Conservation (phyloP, 2,329 filamentous ascomycete species). For the Atkinsonella hypoxylon region DNA sequence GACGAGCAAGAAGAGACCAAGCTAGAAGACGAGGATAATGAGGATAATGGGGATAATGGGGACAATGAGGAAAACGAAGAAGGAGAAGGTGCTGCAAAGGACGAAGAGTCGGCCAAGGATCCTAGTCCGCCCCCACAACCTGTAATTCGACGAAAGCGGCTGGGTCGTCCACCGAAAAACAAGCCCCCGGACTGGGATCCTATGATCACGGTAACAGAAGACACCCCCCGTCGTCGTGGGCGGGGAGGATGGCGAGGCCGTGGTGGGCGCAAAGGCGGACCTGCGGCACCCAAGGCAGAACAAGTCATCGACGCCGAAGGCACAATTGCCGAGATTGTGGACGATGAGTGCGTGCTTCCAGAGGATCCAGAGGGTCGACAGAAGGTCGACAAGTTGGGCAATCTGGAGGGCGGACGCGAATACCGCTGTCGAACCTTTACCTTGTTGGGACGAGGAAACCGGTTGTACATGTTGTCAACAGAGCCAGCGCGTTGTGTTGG, state of each 20-base stretch:
- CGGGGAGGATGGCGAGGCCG: slow-evolving; percentile 60
- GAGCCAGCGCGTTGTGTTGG: slow-evolving; percentile 94
- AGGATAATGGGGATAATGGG: too few relatives aligned
- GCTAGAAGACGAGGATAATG: slow-evolving; percentile 26
- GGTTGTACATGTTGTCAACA: slow-evolving; percentile 96
- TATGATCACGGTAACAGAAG: slow-evolving; percentile 42
- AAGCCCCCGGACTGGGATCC: slow-evolving; percentile 67
- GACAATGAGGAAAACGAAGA: slow-evolving; percentile 35
- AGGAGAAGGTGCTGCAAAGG: slow-evolving; percentile 17
- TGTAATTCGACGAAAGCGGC: slow-evolving; percentile 60
- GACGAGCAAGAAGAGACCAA: slow-evolving; percentile 26
- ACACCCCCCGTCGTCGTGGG: slow-evolving; percentile 51
- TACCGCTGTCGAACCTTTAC: slow-evolving; percentile 95
- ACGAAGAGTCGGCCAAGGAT: slow-evolving; percentile 36
- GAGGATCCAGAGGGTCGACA: slow-evolving; percentile 80
- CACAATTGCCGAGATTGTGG: slow-evolving; percentile 76
- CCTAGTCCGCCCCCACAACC: slow-evolving; percentile 45
- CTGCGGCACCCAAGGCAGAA: slow-evolving; percentile 64
- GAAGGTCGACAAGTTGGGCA: slow-evolving; percentile 85
- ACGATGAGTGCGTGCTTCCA: slow-evolving; percentile 84
- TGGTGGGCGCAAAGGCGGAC: slow-evolving; percentile 55
- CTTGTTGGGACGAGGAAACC: slow-evolving; percentile 67
- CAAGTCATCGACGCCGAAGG: slow-evolving; percentile 90
- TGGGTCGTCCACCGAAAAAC: slow-evolving; percentile 82
- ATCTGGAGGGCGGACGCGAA: slow-evolving; percentile 71